Evolutionary conservation across 139 green algal species (phyloP).

Genomic region (Micromonas pusilla): DNA sequence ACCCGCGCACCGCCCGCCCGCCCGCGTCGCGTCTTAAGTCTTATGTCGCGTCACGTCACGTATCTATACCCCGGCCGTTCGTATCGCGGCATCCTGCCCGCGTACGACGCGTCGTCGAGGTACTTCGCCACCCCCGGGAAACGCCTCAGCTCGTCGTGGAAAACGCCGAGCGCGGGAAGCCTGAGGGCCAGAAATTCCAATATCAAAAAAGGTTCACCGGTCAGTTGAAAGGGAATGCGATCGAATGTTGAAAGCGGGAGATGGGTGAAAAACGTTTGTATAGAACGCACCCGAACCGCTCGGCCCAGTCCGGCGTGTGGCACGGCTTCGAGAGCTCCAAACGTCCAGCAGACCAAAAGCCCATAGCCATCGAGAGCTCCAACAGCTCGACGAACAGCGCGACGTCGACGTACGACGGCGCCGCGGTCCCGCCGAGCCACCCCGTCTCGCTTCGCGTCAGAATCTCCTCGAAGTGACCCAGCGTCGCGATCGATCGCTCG

Average conservation of each 20-base stretch:
- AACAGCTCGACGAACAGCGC: not conserved
- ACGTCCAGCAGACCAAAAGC: too few relatives aligned
- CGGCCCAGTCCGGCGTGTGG: not conserved
- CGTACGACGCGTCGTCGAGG: not conserved
- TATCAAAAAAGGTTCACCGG: too few relatives aligned
- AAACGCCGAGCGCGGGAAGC: not conserved
- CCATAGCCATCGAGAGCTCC: not conserved
- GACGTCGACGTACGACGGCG: conserved; percentile 4
- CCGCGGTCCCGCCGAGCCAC: not conserved
- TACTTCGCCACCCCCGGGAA: not conserved
- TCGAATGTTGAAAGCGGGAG: too few relatives aligned
- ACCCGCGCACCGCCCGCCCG: too few relatives aligned
- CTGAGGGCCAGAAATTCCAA: too few relatives aligned
- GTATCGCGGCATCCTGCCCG: not conserved
- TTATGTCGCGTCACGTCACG: not conserved
- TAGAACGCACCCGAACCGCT: not conserved
- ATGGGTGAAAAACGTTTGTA: too few relatives aligned
- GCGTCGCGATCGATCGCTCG: not conserved
- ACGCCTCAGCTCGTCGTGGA: not conserved
- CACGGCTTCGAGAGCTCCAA: not conserved
- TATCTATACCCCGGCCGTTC: not conserved
- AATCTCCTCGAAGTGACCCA: not conserved
- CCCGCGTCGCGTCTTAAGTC: too few relatives aligned
- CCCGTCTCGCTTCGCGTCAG: not conserved
- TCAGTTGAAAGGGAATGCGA: too few relatives aligned